These are phyloP conservation scores for Apiospora kogelbergensis DNA, from an alignment of 2,329 filamentous ascomycete species.

Conservation along the genomic window DNA sequence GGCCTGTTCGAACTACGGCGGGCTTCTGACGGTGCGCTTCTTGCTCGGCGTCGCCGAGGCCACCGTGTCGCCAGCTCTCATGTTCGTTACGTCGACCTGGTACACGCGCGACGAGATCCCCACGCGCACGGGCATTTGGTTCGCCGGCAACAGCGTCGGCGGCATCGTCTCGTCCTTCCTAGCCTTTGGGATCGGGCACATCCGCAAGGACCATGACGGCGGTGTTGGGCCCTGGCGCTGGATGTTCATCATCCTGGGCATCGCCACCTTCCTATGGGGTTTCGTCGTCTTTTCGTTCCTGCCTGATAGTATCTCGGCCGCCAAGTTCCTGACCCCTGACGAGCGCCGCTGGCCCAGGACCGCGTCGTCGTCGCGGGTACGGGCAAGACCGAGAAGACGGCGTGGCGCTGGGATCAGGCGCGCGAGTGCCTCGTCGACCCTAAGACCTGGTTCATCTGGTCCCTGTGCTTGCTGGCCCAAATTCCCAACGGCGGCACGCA, in stretches of 20 bases:
- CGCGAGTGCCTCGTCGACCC: constrained; percentile 55
- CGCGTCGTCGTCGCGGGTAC: constrained; percentile 51
- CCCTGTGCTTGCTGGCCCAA: constrained; percentile 51
- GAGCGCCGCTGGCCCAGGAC: constrained; percentile 50
- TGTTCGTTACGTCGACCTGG: constrained; percentile 57
- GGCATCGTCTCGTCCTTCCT: constrained; percentile 49
- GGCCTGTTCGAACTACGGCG: constrained; percentile 46
- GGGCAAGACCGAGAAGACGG: constrained; percentile 47
- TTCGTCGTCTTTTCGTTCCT: constrained; percentile 48
- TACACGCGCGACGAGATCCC: constrained; percentile 59
- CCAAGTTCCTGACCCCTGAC: constrained; percentile 55
- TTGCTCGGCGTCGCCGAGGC: constrained; percentile 56
- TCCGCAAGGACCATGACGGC: constrained; percentile 31
- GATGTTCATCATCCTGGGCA: constrained; percentile 58
- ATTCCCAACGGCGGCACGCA: constrained; percentile 64
- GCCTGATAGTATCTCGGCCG: constrained; percentile 53
- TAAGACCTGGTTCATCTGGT: constrained; percentile 60
- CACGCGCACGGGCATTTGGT: constrained; percentile 55
- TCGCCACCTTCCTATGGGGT: constrained; percentile 50
- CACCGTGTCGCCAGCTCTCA: constrained; percentile 52
- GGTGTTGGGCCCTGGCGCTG: constrained; percentile 51
- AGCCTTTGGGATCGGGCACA: constrained; percentile 57
- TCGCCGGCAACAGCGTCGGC: constrained; percentile 50
- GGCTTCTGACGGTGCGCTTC: constrained; percentile 51
- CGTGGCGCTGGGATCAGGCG: constrained; percentile 52